Evolutionary conservation across 768 basidiomycete species (phyloP), one percentile per base, ranked within the genome.

Genomic region (Leucocoprinus birnbaumii): DNA sequence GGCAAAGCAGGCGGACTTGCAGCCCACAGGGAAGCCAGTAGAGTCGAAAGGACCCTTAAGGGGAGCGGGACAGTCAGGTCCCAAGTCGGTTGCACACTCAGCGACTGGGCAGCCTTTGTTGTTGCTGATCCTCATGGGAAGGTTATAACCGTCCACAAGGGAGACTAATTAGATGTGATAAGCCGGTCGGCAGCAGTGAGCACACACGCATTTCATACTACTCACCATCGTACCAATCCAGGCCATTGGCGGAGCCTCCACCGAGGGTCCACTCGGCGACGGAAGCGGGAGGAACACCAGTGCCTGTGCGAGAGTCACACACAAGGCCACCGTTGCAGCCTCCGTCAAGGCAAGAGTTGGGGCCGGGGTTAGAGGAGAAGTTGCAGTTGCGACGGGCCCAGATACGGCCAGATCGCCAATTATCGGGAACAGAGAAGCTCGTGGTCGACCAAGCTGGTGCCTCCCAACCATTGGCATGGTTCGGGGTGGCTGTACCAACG

Each of bases 251-350:
- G 3, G 31, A 31, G 11, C 6, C 31, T 31, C 61, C 72, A 48
- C 68, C 61, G 9, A 87, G 69, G n/a, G 83, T 86, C 70, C 80
- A 87, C 59, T 88, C 85, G 0, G 87, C 87, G 37, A 87, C 71
- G 1, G 79, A 76, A 3, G 82, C 86, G 43, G 87, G 87, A 27
- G 86, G 85, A 16, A 83, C 78, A 50, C 82, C 75, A n/a, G 80
- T 81, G 27, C 79, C 83, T 13, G 73, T 73, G 34, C 61, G 57
- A 4, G 71, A 55, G 58, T 74, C 77, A 57, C 86, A 86, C 3
- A 68, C 57, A 13, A 87, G 68, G 31, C 85, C 86, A 19, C 86
- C 85, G 53, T 82, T 83, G 65, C 85, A 86, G 41, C 83, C 83
- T 37, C 85, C 85, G 38, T 73, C 71, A n/a, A 80, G 50, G 57